These are phyloP conservation scores for Canavalia ensiformis DNA, from an alignment of 306 rosid genomes.

Conservation along the genomic window DNA sequence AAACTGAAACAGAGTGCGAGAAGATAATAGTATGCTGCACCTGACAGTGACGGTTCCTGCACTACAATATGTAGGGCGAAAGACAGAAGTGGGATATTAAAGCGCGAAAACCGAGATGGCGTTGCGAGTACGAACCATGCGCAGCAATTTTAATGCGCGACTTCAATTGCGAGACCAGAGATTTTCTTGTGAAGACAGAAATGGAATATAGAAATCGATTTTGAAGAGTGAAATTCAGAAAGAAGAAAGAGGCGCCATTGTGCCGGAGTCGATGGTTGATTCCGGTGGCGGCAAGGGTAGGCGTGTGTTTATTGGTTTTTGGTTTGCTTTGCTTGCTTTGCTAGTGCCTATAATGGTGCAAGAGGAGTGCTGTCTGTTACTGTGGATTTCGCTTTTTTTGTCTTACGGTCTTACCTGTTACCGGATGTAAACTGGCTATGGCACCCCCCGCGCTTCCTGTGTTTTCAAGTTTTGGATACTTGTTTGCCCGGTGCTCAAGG, in stretches of 20 bases:
- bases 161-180: slow-evolving; percentile 42
- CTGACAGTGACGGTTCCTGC: slow-evolving; percentile 11
- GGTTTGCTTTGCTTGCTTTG: slow-evolving; percentile 35
- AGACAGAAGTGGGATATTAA: not conserved
- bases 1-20: slow-evolving; percentile 9
- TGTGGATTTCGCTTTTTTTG: slow-evolving; percentile 42
- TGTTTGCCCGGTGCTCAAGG: slow-evolving; percentile 38
- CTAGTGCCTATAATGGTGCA: slow-evolving; percentile 59
- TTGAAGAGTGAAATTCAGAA: not conserved
- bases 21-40: slow-evolving; percentile 14
- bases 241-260: slow-evolving; percentile 10
- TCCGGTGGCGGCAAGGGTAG: slow-evolving; percentile 27
- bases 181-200: slow-evolving; percentile 43
- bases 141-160: slow-evolving; percentile 39
- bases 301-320: slow-evolving; percentile 20
- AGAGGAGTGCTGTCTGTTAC: slow-evolving; percentile 41
- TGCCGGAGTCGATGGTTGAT: slow-evolving; percentile 28
- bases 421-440: slow-evolving; percentile 56
- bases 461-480: slow-evolving; percentile 41
- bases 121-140: not conserved
- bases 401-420: slow-evolving; percentile 48
- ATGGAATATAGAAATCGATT: slow-evolving; percentile 11
- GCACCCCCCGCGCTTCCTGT: not conserved
- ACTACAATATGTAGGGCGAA: not conserved
- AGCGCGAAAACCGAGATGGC: slow-evolving; percentile 44